Percentiles rank a stretch among this genome's conserved stretches.
These are phyloP conservation scores for Carex arenaria DNA, from an alignment of 202 grass and related monocot genomes.

Conservation along the genomic window DNA sequence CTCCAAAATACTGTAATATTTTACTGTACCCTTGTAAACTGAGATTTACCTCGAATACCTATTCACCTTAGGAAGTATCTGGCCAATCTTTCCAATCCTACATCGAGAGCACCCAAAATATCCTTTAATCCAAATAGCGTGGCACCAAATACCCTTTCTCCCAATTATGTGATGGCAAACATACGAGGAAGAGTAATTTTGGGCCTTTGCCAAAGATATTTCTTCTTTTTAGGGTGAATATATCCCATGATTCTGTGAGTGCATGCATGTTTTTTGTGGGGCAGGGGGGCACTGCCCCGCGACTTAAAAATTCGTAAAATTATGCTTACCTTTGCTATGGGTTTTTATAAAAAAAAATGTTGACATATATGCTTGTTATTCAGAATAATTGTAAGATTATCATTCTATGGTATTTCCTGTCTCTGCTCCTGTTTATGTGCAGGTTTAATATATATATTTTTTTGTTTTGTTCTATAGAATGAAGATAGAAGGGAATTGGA, in stretches of 20 bases:
- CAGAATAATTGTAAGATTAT: background rate
- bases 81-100: background rate
- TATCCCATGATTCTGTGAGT: background rate
- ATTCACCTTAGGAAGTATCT: background rate
- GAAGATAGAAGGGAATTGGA: conserved; percentile 68
- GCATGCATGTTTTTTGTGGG: background rate
- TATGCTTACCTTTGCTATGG: background rate
- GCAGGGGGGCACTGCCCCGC: background rate
- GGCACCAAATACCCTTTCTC: background rate
- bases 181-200: background rate
- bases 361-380: background rate
- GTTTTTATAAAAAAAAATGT: background rate
- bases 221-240: background rate
- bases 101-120: background rate
- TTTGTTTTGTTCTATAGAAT: conserved; percentile 49
- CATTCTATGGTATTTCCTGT: background rate
- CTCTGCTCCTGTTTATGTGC: background rate
- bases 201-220: background rate
- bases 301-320: background rate
- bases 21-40: background rate
- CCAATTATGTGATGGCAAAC: background rate
- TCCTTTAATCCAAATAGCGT: background rate
- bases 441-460: background rate
- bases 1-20: background rate
- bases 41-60: background rate